These are phyloP conservation scores for Sordariomycetes sp. DNA, from an alignment of 2,329 filamentous ascomycete genomes.

Conservation along the genomic window DNA sequence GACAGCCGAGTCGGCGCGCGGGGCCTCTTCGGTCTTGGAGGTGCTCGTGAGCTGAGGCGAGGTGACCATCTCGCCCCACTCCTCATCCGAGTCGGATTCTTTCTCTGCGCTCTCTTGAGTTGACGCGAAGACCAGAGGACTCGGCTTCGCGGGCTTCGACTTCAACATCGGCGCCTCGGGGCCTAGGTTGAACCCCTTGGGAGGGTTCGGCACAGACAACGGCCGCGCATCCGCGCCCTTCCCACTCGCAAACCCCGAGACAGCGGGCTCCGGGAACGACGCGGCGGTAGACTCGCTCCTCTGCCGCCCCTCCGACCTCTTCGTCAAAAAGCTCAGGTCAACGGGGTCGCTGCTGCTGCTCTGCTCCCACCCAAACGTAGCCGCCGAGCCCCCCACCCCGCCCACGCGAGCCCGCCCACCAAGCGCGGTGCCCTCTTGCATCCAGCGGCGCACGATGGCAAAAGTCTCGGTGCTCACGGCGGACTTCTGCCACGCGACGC, in stretches of 20 bases:
- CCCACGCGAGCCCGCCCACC: constrained; percentile 29
- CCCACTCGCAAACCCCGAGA: constrained; percentile 2
- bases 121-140: not conserved
- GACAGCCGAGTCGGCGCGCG: not conserved
- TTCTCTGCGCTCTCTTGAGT: constrained; percentile 2
- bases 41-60: constrained; percentile 2
- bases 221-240: not conserved
- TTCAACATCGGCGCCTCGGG: not conserved
- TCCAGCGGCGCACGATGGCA: constrained; percentile 52
- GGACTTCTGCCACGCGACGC: constrained; percentile 47
- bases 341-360: constrained; percentile 9
- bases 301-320: constrained; percentile 24
- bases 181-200: not conserved
- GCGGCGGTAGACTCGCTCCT: not conserved
- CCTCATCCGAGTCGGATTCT: constrained; percentile 36
- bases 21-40: not conserved
- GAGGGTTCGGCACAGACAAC: constrained; percentile 2
- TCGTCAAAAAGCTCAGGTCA: constrained; percentile 8
- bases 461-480: constrained; percentile 41
- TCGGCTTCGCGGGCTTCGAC: constrained; percentile 7
- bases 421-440: constrained; percentile 44
- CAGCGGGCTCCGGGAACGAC: constrained; percentile 9
- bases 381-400: constrained; percentile 36
- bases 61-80: constrained; percentile 52
- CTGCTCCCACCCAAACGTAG: constrained; percentile 11